phyloP scores from a whole-genome alignment of 495 filamentous ascomycete species.

The Darksidea phi region DNA sequence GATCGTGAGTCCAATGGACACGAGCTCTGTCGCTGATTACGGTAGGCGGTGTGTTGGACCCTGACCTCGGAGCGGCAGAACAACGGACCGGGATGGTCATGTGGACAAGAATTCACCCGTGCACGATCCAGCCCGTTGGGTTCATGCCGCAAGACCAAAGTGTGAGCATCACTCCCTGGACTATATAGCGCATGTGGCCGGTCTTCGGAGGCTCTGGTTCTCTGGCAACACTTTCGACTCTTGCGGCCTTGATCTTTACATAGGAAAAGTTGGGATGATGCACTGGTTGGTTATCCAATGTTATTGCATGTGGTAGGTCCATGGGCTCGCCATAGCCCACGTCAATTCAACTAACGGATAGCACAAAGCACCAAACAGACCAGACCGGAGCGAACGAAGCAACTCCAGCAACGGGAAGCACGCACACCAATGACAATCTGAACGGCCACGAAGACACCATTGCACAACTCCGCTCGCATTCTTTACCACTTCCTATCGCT shows the following conservation, averaged over 20 bases:
- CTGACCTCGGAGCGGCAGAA: neutral
- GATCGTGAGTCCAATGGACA: neutral
- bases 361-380: neutral
- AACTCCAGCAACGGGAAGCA: neutral
- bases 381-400: neutral
- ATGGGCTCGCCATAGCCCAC: neutral
- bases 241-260: neutral
- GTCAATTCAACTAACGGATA: neutral
- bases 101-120: neutral
- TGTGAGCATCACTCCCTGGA: neutral
- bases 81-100: neutral
- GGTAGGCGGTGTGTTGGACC: neutral
- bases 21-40: too few relatives aligned
- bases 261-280: neutral
- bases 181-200: too few relatives aligned
- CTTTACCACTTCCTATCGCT: conserved; percentile 10
- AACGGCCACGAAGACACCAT: neutral
- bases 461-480: conserved; percentile 12
- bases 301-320: conserved; percentile 8
- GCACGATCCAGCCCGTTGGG: neutral
- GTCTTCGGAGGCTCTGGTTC: neutral
- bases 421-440: neutral
- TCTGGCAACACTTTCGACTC: neutral
- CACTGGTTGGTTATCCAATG: conserved; percentile 3
- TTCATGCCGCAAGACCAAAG: neutral